Evolutionary conservation across 148 eudicot genomes (phyloP).

Genomic region (Chenopodium formosanum): DNA sequence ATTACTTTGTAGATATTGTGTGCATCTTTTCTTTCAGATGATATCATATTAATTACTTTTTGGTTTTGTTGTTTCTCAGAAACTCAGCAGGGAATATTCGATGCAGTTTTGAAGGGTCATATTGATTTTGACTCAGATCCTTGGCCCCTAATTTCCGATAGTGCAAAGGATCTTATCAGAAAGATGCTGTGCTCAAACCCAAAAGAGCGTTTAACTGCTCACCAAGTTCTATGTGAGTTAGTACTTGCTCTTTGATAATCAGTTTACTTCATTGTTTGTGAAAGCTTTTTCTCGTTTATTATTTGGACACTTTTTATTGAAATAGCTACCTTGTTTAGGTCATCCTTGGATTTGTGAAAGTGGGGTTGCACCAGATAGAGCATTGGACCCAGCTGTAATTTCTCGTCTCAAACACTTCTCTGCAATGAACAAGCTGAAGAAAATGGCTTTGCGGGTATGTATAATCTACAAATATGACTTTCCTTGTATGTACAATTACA

Average conservation of each 20-base stretch:
- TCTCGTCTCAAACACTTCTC: constrained; percentile 95
- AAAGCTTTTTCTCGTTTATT: not conserved
- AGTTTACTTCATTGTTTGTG: not conserved
- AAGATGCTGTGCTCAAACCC: constrained; percentile 79
- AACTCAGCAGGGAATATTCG: constrained; percentile 97
- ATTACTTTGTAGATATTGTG: not conserved
- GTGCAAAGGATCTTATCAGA: constrained; percentile 91
- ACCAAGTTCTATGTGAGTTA: constrained; percentile 87
- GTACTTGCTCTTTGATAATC: not conserved
- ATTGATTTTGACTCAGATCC: constrained; percentile 97
- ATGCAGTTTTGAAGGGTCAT: constrained; percentile 84
- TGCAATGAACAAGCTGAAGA: constrained; percentile 96
- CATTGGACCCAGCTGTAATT: constrained; percentile 92
- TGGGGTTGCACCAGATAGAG: constrained; percentile 96
- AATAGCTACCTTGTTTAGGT: constrained; percentile 42
- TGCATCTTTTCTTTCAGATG: not conserved
- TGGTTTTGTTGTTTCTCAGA: constrained; percentile 43
- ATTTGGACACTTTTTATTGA: not conserved
- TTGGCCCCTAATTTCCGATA: constrained; percentile 87
- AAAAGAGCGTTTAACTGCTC: constrained; percentile 78
- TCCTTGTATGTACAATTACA: not conserved
- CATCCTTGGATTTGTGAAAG: constrained; percentile 99
- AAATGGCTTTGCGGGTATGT: constrained; percentile 97
- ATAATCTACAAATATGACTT: not conserved
- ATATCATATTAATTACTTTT: constrained; percentile 5